Conservation (phyloP, 169 alveolate species). For the Amoebophrya sp. region DNA sequence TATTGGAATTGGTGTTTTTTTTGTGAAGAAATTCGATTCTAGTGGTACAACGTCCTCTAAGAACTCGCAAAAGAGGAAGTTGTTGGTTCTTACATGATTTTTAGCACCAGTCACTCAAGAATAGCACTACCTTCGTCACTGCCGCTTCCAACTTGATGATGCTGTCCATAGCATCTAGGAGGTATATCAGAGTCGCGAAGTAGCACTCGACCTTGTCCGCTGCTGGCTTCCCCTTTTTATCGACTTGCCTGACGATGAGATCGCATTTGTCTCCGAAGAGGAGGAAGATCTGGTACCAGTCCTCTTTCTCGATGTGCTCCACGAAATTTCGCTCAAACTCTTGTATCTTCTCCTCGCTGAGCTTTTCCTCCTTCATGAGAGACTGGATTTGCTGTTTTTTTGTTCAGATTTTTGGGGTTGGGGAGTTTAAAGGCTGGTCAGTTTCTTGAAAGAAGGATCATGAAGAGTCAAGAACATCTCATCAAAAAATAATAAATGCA, state of each 20-base stretch:
- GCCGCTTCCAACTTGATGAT: not conserved
- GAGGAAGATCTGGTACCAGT: not conserved
- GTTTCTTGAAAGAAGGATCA: too few relatives aligned
- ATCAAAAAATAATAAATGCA: too few relatives aligned
- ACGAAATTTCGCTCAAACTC: not conserved
- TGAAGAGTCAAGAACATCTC: too few relatives aligned
- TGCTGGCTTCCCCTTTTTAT: not conserved
- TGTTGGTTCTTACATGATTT: too few relatives aligned
- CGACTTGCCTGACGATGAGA: not conserved
- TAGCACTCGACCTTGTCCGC: constrained; percentile 1
- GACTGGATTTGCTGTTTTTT: too few relatives aligned
- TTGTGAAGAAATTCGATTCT: too few relatives aligned
- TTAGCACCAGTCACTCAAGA: too few relatives aligned
- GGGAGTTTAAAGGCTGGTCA: too few relatives aligned
- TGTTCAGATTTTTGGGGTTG: too few relatives aligned
- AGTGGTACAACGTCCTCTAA: too few relatives aligned
- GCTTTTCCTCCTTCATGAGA: not conserved
- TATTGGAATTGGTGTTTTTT: too few relatives aligned
- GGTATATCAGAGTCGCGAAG: not conserved
- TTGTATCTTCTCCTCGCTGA: not conserved
- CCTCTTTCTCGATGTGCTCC: not conserved
- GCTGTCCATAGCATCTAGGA: not conserved
- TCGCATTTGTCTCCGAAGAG: not conserved
- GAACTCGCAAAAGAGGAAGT: too few relatives aligned
- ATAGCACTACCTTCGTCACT: not conserved